A percentile compares a stretch with the other conserved stretches of the same genome.
phyloP scores from a whole-genome alignment of 805 yeast species.

The Blastobotrys terrestris region DNA sequence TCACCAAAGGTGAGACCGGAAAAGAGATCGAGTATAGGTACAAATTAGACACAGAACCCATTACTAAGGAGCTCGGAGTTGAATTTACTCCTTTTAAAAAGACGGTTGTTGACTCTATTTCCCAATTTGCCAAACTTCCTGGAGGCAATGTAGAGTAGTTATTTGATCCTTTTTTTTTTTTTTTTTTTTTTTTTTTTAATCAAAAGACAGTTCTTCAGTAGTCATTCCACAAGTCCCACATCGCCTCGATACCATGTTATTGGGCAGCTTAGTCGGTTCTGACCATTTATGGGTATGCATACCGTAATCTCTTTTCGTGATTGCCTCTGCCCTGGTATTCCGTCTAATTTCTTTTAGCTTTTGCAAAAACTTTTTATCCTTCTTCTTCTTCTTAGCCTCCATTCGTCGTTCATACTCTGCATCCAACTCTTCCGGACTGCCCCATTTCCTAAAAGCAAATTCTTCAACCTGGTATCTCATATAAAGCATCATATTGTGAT shows the following conservation, averaged over 20 bases:
- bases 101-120: constrained; percentile 16
- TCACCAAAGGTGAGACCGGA: background rate
- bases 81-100: constrained; percentile 20
- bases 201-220: constrained; percentile 61
- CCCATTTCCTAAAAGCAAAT: constrained; percentile 92
- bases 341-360: constrained; percentile 82
- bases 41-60: constrained; percentile 3
- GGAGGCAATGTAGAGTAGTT: background rate
- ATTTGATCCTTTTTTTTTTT: too few species aligned
- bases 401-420: constrained; percentile 89
- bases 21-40: background rate
- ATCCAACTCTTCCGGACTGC: constrained; percentile 80
- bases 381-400: constrained; percentile 57
- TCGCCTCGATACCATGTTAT: constrained; percentile 47
- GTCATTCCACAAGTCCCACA: constrained; percentile 82
- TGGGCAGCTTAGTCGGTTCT: constrained; percentile 30
- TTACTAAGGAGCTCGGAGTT: constrained; percentile 20
- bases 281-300: constrained; percentile 44
- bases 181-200: background rate
- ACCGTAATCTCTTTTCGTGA: constrained; percentile 54
- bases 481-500: constrained; percentile 87
- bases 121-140: constrained; percentile 6
- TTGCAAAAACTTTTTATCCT: constrained; percentile 73
- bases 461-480: constrained; percentile 89
- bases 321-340: constrained; percentile 87